Base-by-base conservation (phyloP, 768 basidiomycete genomes). In the Phylloporus rhodoxanthus region DNA sequence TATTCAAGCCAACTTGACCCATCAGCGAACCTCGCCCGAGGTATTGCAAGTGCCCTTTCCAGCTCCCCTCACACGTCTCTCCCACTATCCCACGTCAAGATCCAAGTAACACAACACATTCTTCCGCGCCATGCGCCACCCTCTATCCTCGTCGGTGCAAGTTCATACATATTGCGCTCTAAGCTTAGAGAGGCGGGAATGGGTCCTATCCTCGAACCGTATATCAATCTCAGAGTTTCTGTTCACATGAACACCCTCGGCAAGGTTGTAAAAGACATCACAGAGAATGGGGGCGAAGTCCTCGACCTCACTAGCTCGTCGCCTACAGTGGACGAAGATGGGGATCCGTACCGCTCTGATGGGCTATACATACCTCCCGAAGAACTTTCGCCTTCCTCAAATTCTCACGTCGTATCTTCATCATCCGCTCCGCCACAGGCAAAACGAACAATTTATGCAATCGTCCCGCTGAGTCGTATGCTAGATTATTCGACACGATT, bases 151-250 rank as follows among this genome's bases (percentile, higher is more conserved):
- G 70, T 77, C n/a, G 80, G 80, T 44, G 86, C 85, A 13, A 75
- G 80, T 42, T 78, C 85, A 15, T 67, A 77, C 38, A 77, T 86
- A 39, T 64, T 91, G 41, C 83, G 85, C 32, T 75, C 79, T 29
- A 75, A 75, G 26, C 64, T 92, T 45, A 75, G 73, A 21, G 73
- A 75, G 26, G 79, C 81, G 4, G 85, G 85, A 9, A 74, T 80
- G 59, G 91, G 90, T 1, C 75, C 85, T 3, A 66, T 93, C 37
- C 74, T 91, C 65, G 91, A 93, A 61, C 90, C 91, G 9, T 92
- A 80, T 55, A 75, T 89, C 21, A 69, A 70, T 26, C 70, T 91
- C 55, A 89, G 82, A 56, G 74, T 89, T 40, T 78, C 78, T 14
- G 80, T 89, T 7, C 72, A 73, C 21, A 84, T 85, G 54, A 79